Conservation (phyloP, 73 alveolate genomes). For the Paramecium sonneborni region DNA sequence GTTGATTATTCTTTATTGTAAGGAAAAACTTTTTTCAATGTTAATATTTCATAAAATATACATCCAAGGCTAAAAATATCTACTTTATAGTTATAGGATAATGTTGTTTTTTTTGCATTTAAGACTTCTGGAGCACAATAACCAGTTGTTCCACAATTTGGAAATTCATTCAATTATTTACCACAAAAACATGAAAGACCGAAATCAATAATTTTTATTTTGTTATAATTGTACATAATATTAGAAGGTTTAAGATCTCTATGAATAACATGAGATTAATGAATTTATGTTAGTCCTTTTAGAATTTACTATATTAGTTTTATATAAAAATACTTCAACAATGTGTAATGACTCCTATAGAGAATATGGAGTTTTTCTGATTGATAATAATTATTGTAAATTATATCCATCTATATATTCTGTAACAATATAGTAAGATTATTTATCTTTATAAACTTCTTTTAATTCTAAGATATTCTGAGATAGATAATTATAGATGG, state of each 20-base stretch:
- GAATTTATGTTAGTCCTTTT: constrained; percentile 78
- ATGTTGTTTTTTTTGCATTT: not conserved
- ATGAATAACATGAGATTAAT: constrained; percentile 74
- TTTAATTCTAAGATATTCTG: not conserved
- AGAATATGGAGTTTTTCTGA: not conserved
- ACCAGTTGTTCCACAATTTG: constrained; percentile 42
- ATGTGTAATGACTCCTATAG: not conserved
- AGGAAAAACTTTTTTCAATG: not conserved
- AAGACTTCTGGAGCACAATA: constrained; percentile 40
- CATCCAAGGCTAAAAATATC: constrained; percentile 44
- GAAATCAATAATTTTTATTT: constrained; percentile 79
- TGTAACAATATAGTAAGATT: not conserved
- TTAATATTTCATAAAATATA: constrained; percentile 8
- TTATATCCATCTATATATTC: not conserved
- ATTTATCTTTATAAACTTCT: constrained; percentile 17
- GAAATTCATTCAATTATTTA: not conserved
- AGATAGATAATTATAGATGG: not conserved
- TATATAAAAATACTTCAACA: not conserved
- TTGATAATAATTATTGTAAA: not conserved
- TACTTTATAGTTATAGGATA: not conserved
- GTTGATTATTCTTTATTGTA: not conserved
- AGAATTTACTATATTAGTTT: constrained; percentile 68
- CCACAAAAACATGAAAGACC: constrained; percentile 68
- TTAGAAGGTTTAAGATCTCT: constrained; percentile 81
- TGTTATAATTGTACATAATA: constrained; percentile 74